Conservation (phyloP, 2,329 filamentous ascomycete species). For the Scopulariopsis brevicaulis region DNA sequence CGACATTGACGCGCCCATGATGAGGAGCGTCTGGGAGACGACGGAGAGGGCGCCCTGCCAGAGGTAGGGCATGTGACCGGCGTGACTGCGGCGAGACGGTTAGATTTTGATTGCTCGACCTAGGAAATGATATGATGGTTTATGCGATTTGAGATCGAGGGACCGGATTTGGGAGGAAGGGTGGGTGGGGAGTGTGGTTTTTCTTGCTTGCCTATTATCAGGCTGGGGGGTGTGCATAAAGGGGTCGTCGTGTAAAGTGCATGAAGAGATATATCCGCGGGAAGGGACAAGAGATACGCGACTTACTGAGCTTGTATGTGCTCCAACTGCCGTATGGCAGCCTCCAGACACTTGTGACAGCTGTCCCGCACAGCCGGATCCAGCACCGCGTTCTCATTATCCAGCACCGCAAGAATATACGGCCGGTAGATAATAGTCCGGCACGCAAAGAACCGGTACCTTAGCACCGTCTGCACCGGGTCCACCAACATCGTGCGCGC, state of each 20-base stretch:
- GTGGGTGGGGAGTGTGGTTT: constrained; percentile 6
- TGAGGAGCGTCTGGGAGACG: constrained; percentile 67
- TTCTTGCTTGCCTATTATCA: constrained; percentile 4
- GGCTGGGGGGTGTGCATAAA: not conserved
- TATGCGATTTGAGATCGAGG: not conserved
- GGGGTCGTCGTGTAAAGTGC: not conserved
- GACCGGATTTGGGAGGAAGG: constrained; percentile 2
- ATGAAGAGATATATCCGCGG: not conserved
- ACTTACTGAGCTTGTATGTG: constrained; percentile 67
- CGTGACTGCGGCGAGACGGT: constrained; percentile 44
- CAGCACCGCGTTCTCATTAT: constrained; percentile 61
- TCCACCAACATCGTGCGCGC: constrained; percentile 55
- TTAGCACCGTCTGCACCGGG: constrained; percentile 67
- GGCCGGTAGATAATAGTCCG: constrained; percentile 79
- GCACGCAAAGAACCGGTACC: constrained; percentile 74
- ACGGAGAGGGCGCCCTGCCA: constrained; percentile 80
- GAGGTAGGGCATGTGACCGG: constrained; percentile 74
- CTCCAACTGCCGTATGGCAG: constrained; percentile 68
- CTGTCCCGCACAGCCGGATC: constrained; percentile 66
- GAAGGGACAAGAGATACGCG: not conserved
- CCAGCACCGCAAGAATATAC: constrained; percentile 68
- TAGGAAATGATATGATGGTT: not conserved
- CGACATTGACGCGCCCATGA: constrained; percentile 80
- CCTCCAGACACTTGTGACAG: constrained; percentile 72
- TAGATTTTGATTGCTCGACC: constrained; percentile 13